Evolutionary conservation across 352 stramenopile genomes (phyloP), one percentile per base, ranked within the genome.

Genomic region (Globisporangium canariense): DNA sequence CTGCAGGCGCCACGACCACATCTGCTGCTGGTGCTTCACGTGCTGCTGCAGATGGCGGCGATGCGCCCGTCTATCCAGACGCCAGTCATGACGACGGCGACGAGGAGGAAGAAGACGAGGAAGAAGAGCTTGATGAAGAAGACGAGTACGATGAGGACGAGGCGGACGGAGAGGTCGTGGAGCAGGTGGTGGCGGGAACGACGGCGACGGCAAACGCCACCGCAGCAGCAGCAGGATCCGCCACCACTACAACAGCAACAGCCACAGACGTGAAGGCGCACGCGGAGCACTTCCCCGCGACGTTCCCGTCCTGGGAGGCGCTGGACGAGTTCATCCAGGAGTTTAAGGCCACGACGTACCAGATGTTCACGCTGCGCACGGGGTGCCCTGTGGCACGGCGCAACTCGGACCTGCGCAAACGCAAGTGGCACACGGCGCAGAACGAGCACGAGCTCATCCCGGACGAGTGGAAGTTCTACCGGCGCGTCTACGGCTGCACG

Each of bases 221-320:
- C 8, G 2, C 32, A 38, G 32, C 32, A 9, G 8, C 32, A 38
- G 32, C 32, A 38, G 22, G 22, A 25, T 25, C 22, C 22, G 22
- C 1, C 22, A 25, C 22, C 22, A 25, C 22, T 25, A 25, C 22
- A 25, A 25, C 22, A 25, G 36, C 36, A 40, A 9, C 36, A 13
- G 9, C 36, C 1, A 13, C 36, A 40, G 45, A 51, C 5, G n/a
- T 51, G 6, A 51, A 51, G 45, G 36, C 36, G 36, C 46, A 52
- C 46, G 20, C 46, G 3, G 46, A 52, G 46, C 25, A 25, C 46
- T 52, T 80, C 0, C 66, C 78, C 0, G 80, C 50, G 51, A 79
- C 89, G 70, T 91, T 90, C 52, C 86, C 83, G 63, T 78, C 69
- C 32, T 74, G 59, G 50, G 30, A 45, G 32, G 30, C 32, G 25